phyloP scores from a whole-genome alignment of 169 alveolate genomes.

The Cryptosporidium felis region DNA sequence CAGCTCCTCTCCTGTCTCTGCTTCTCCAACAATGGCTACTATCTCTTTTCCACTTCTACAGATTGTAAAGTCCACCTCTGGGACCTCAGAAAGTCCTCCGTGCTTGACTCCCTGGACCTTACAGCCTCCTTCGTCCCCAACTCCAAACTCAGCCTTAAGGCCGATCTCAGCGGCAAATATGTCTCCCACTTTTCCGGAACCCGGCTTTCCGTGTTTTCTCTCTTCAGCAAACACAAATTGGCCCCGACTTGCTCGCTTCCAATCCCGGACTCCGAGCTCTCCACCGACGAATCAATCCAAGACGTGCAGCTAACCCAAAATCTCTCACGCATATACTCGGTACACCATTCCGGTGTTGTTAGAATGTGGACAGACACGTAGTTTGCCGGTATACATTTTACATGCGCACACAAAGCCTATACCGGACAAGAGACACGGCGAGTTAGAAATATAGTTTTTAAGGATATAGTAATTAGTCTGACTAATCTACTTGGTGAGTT shows the following conservation, averaged over 20 bases:
- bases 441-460: too few species aligned
- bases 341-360: not conserved
- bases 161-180: conserved; percentile 53
- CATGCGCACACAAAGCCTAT: too few species aligned
- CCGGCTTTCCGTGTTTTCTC: conserved; percentile 33
- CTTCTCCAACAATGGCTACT: conserved; percentile 87
- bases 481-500: too few species aligned
- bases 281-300: not conserved
- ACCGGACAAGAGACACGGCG: too few species aligned
- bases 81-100: conserved; percentile 48
- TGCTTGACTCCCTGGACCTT: conserved; percentile 20
- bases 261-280: not conserved
- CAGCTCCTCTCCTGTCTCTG: conserved; percentile 74
- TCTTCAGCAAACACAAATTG: not conserved
- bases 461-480: too few species aligned
- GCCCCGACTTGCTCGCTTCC: not conserved
- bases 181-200: not conserved
- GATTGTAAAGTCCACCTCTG: conserved; percentile 76
- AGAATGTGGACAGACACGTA: conserved; percentile 34
- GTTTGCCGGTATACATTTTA: too few species aligned
- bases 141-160: not conserved
- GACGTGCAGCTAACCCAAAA: not conserved
- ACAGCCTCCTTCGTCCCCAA: not conserved
- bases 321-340: not conserved
- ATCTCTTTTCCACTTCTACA: conserved; percentile 81